Conservation (phyloP, 1,139 yeast genomes). For the Blastobotrys illinoisensis region DNA sequence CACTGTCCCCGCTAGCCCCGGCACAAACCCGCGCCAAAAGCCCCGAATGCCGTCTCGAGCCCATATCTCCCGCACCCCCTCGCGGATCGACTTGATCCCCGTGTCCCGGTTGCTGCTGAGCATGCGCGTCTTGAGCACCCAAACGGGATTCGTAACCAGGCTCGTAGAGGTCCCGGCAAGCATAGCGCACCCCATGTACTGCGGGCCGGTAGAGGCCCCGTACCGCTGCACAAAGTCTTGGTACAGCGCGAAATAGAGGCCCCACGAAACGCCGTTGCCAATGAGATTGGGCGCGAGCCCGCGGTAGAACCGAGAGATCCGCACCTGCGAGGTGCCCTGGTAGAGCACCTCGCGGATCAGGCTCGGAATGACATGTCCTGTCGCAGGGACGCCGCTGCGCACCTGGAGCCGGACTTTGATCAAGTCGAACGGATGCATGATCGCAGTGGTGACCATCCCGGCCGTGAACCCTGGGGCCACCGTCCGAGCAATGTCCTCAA, state of each 20-base stretch:
- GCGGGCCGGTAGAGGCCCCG: slow-evolving; percentile 4
- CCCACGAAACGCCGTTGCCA: slow-evolving; percentile 89
- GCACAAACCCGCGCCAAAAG: slow-evolving; percentile 79
- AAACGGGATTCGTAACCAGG: slow-evolving; percentile 78
- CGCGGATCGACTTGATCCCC: slow-evolving; percentile 46
- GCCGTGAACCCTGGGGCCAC: slow-evolving; percentile 70
- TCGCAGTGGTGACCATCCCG: slow-evolving; percentile 71
- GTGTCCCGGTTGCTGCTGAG: slow-evolving; percentile 46
- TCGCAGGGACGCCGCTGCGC: slow-evolving; percentile 7
- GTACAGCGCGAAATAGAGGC: slow-evolving; percentile 72
- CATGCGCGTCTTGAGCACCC: slow-evolving; percentile 88
- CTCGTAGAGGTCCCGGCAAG: slow-evolving; percentile 74
- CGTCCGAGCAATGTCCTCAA: neutral
- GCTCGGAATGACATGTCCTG: neutral
- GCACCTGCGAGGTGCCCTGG: slow-evolving; percentile 9
- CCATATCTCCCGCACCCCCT: slow-evolving; percentile 51
- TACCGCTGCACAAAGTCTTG: slow-evolving; percentile 31
- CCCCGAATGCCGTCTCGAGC: slow-evolving; percentile 61
- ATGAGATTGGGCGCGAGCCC: slow-evolving; percentile 76
- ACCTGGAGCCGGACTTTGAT: slow-evolving; percentile 74
- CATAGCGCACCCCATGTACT: slow-evolving; percentile 40
- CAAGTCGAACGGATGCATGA: slow-evolving; percentile 86
- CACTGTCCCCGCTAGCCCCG: slow-evolving; percentile 75
- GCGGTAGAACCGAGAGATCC: slow-evolving; percentile 44
- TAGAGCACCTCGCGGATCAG: slow-evolving; percentile 5